Evolutionary conservation across 1,284 basidiomycete species (phyloP), one percentile per base, ranked within the genome.

Genomic region (Coniferiporia weirii): DNA sequence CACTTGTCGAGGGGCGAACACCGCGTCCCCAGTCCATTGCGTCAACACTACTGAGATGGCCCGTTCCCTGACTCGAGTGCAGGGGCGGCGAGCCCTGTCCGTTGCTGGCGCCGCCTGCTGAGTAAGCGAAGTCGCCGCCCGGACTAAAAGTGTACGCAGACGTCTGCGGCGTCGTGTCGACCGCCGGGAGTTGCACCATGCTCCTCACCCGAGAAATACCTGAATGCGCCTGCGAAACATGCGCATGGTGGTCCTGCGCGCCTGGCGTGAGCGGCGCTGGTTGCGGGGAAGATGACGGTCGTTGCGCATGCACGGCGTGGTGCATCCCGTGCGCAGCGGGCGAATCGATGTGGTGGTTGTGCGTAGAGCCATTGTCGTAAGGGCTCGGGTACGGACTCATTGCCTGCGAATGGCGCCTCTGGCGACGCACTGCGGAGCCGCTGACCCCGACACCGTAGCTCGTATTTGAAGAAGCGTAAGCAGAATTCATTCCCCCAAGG

Each of bases 341-440:
- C 44, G 52, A 36, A 61, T 62, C 55, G 45, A 53, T 62, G 62
- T 45, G 65, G 61, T 68, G 59, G 67, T 66, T 84, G 64, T 77
- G 79, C 52, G 83, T 83, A 34, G 73, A 67, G 57, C 80, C 76
- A 54, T 85, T 80, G 60, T 85, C 84, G 71, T 91, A 91, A 50
- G 87, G 88, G 61, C 81, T 84, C 9, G 89, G 89, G 70, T 91
- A 91, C 10, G 89, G 89, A 64, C 84, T 87, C 78, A 90, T 84
- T 0, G 88, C 89, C 69, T 91, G 89, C 67, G 87, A 89, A 72
- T 91, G 89, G 58, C 89, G 79, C 46, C 89, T 77, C 51, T 78
- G 78, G 40, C 89, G 79, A 35, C 88, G 81, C 35, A 91, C 56
- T 35, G 55, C 60, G 43, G 49, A 54, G 46, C 48, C 47, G 56